A percentile compares a stretch with the other conserved stretches of the same genome.
phyloP scores from a whole-genome alignment of 495 filamentous ascomycete genomes.

The Tetracladium marchalianum region DNA sequence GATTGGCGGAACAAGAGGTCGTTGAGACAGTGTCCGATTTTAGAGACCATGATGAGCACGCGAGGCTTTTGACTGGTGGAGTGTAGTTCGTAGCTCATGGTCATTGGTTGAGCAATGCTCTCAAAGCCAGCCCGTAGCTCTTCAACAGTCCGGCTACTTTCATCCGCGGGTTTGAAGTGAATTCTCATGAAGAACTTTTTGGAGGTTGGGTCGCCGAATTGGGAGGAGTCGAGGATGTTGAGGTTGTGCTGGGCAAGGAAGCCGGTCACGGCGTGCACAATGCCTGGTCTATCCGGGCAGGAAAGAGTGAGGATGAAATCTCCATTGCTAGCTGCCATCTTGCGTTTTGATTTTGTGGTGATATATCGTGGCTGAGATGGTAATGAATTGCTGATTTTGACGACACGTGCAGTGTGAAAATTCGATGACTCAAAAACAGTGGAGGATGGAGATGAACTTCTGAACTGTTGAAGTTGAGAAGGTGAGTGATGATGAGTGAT shows the following conservation, averaged over 20 bases:
- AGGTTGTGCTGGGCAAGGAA: conserved; percentile 54
- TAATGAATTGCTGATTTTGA: too few species aligned
- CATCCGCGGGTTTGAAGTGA: conserved; percentile 47
- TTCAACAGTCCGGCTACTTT: conserved; percentile 27
- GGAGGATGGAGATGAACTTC: too few species aligned
- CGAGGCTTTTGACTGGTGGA: conserved; percentile 51
- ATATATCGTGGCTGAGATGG: too few species aligned
- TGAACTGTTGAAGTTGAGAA: too few species aligned
- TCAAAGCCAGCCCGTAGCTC: conserved; percentile 34
- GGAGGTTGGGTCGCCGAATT: conserved; percentile 57
- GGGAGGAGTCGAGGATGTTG: conserved; percentile 66
- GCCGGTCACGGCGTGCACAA: conserved; percentile 66
- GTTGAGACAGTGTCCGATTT: conserved; percentile 73
- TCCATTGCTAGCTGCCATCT: conserved; percentile 5
- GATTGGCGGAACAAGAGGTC: conserved; percentile 65
- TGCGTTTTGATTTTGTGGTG: too few species aligned
- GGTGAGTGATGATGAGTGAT: too few species aligned
- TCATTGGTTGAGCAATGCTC: conserved; percentile 43
- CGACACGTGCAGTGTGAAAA: too few species aligned
- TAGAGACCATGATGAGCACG: conserved; percentile 72
- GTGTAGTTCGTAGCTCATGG: conserved; percentile 53
- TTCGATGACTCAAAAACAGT: too few species aligned
- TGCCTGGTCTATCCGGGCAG: conserved; percentile 64
- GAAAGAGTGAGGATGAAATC: conserved; percentile 67
- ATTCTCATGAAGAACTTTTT: conserved; percentile 71